A percentile compares a stretch with the other conserved stretches of the same genome.
Evolutionary conservation across 2,329 filamentous ascomycete genomes (phyloP).

Genomic region (Harringtonia lauricola): DNA sequence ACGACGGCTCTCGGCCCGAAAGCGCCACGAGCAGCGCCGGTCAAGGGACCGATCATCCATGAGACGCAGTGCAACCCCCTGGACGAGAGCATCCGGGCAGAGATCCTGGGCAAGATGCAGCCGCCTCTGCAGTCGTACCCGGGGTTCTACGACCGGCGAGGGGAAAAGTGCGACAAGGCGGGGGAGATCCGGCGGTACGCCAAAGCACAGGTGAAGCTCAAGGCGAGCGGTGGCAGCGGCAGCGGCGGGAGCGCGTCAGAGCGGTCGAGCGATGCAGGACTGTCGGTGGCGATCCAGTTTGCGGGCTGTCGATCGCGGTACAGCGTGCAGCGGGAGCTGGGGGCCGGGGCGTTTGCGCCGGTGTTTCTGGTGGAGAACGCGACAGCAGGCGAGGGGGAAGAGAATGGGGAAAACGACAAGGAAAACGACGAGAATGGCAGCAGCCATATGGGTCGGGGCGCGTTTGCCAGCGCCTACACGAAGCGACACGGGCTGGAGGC

Average conservation of each 20-base stretch:
- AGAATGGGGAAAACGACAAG: constrained; percentile 28
- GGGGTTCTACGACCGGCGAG: constrained; percentile 67
- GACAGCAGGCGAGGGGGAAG: constrained; percentile 20
- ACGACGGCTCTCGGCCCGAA: constrained; percentile 25
- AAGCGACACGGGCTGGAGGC: constrained; percentile 60
- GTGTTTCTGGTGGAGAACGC: constrained; percentile 83
- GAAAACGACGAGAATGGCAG: constrained; percentile 29
- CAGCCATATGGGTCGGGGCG: constrained; percentile 45
- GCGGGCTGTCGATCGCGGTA: constrained; percentile 56
- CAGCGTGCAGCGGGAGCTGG: constrained; percentile 72
- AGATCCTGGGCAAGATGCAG: constrained; percentile 63
- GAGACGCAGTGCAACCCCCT: constrained; percentile 84
- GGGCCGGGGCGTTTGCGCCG: constrained; percentile 87
- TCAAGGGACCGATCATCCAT: constrained; percentile 64
- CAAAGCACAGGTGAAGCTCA: constrained; percentile 51
- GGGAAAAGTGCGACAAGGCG: constrained; percentile 52
- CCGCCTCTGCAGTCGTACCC: constrained; percentile 64
- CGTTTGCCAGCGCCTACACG: constrained; percentile 39
- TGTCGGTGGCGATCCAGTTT: constrained; percentile 58
- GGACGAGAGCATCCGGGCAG: constrained; percentile 60
- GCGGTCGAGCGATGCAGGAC: constrained; percentile 44
- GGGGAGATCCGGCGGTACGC: constrained; percentile 73
- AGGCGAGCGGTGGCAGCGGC: constrained; percentile 32
- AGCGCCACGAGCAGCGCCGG: constrained; percentile 6
- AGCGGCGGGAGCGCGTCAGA: too few relatives aligned